Evolutionary conservation across 2,329 filamentous ascomycete species (phyloP).

Genomic region (Juglanconis juglandina): DNA sequence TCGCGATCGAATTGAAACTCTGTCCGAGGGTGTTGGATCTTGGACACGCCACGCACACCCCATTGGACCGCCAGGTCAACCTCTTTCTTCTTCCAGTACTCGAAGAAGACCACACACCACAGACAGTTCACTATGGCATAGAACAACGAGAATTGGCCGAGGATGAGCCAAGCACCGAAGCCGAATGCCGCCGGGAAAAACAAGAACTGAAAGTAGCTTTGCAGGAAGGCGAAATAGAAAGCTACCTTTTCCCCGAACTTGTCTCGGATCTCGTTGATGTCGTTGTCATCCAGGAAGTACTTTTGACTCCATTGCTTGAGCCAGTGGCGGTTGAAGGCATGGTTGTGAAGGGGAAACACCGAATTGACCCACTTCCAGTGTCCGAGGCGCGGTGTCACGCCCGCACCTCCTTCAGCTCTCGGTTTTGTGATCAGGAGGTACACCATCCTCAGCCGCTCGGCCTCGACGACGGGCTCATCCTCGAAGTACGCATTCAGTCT

Average conservation of each 20-base stretch:
- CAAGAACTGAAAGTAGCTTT: slow-evolving; percentile 84
- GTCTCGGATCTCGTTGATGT: slow-evolving; percentile 72
- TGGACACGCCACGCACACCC: slow-evolving; percentile 81
- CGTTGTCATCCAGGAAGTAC: slow-evolving; percentile 60
- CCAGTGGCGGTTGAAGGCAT: slow-evolving; percentile 70
- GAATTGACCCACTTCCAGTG: slow-evolving; percentile 71
- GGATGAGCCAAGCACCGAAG: slow-evolving; percentile 71
- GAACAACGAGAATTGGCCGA: slow-evolving; percentile 78
- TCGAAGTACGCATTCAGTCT: slow-evolving; percentile 67
- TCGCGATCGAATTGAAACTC: slow-evolving; percentile 79
- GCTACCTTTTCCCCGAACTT: slow-evolving; percentile 81
- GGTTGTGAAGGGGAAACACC: slow-evolving; percentile 77
- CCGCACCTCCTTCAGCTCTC: slow-evolving; percentile 72
- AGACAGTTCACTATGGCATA: slow-evolving; percentile 76
- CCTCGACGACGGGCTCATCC: slow-evolving; percentile 76
- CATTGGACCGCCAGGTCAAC: slow-evolving; percentile 81
- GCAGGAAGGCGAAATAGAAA: slow-evolving; percentile 93
- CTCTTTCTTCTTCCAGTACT: slow-evolving; percentile 95
- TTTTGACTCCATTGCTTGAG: slow-evolving; percentile 72
- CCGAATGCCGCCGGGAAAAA: slow-evolving; percentile 79
- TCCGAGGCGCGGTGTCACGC: slow-evolving; percentile 65
- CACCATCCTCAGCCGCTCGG: slow-evolving; percentile 82
- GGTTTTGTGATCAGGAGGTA: slow-evolving; percentile 79
- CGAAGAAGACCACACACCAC: slow-evolving; percentile 88
- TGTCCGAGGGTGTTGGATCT: slow-evolving; percentile 71